Conservation (phyloP, 2,329 filamentous ascomycete species). For the Fusarium mundagurra region DNA sequence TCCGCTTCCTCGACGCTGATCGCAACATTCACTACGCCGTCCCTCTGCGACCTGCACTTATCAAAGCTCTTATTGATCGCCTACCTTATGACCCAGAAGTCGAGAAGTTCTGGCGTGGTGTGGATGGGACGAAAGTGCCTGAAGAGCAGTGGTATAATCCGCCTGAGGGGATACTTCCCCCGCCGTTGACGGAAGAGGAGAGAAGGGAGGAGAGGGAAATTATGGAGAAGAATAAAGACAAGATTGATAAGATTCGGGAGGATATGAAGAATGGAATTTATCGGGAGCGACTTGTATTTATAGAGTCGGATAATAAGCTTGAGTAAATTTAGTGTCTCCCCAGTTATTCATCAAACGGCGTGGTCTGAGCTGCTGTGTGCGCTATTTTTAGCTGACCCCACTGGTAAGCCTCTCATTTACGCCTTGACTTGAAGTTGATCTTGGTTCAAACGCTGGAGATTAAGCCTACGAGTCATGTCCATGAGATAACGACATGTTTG, state of each 20-base stretch:
- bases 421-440: background rate
- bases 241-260: rapidly evolving
- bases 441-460: background rate
- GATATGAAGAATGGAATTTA: background rate
- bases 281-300: background rate
- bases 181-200: background rate
- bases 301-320: background rate
- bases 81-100: background rate
- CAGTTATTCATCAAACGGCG: background rate
- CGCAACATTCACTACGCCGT: background rate
- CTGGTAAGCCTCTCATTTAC: background rate
- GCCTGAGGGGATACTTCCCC: background rate
- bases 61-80: background rate
- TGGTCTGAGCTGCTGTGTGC: background rate
- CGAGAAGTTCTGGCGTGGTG: background rate
- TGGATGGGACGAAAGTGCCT: background rate
- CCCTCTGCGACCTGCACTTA: background rate
- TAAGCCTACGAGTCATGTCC: background rate
- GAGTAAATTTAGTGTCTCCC: background rate
- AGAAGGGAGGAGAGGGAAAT: background rate
- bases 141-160: background rate
- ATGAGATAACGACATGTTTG: rapidly evolving
- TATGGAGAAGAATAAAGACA: background rate
- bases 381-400: background rate
- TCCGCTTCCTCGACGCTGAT: slow-evolving; percentile 1